Conservation (phyloP, 306 rosid species). For the Rosa rugosa region DNA sequence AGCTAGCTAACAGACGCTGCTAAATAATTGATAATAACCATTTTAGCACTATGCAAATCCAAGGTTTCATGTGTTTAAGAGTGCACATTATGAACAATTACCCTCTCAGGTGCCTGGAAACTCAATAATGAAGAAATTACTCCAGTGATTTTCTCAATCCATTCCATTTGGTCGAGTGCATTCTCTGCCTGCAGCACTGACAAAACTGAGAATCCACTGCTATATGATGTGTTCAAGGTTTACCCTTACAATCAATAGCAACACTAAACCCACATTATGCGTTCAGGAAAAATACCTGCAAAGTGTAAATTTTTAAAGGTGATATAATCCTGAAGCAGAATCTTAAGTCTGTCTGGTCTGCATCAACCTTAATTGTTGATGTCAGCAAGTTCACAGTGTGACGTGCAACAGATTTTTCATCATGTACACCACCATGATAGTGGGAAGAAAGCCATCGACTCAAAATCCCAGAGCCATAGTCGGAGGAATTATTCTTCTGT, state of each 20-base stretch:
- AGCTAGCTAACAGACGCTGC: conserved; percentile 48
- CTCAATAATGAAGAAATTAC: conserved; percentile 76
- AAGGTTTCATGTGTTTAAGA: conserved; percentile 10
- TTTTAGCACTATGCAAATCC: conserved; percentile 23
- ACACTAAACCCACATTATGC: background rate
- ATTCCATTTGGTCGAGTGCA: conserved; percentile 79
- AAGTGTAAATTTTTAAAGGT: conserved; percentile 65
- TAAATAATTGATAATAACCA: conserved; percentile 30
- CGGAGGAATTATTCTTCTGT: conserved; percentile 45
- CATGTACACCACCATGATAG: conserved; percentile 73
- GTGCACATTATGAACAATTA: conserved; percentile 31
- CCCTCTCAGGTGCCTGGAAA: conserved; percentile 59
- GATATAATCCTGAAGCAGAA: conserved; percentile 89
- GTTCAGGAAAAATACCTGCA: conserved; percentile 56
- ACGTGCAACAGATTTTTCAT: conserved; percentile 66
- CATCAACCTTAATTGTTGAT: conserved; percentile 73
- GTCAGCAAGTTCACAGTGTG: conserved; percentile 80
- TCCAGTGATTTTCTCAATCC: conserved; percentile 85
- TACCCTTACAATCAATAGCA: background rate
- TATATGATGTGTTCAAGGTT: background rate
- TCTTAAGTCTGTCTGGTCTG: conserved; percentile 80
- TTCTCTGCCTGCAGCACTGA: conserved; percentile 68
- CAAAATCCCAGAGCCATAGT: conserved; percentile 63
- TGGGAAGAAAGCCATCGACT: conserved; percentile 85
- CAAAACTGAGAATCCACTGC: conserved; percentile 6